Evolutionary conservation across 352 stramenopile species (phyloP), one percentile per base, ranked within the genome.

Genomic region (Thalassiosira livingstoniorum): DNA sequence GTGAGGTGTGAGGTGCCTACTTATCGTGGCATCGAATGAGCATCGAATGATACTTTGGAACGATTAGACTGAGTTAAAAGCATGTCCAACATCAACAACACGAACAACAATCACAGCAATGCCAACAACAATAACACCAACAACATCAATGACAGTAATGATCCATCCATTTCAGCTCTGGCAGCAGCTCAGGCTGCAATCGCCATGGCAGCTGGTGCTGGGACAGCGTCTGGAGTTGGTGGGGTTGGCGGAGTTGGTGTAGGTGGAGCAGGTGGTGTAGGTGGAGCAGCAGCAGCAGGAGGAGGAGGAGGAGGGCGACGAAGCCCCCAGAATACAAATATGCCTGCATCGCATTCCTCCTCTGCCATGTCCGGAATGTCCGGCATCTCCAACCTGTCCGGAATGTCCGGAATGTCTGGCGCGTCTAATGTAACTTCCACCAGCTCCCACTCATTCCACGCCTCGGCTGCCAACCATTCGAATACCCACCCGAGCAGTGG

Each of bases 81-180:
- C n/a, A n/a, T n/a, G n/a, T n/a, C n/a, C n/a, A n/a, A n/a, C n/a
- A n/a, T n/a, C n/a, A n/a, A n/a, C n/a, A n/a, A n/a, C n/a, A n/a
- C n/a, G n/a, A n/a, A n/a, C n/a, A n/a, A n/a, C n/a, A n/a, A n/a
- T n/a, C n/a, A n/a, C n/a, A n/a, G 45, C 45, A 27, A 15, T 55
- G 18, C 53, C n/a, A 15, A 10, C 57, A 42, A 65, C 29, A 65
- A 65, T 34, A 66, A 51, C 23, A 63, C 3, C 7, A 63, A 39
- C 54, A 37, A 63, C 29, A 63, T 7, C 10, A 54, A 60, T 29
- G 35, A 31, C 23, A 43, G 32, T 53, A 31, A 23, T 42, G 1
- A 18, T 4, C 18, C 54, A 11, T 34, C 39, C 1, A 18, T 27
- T n/a, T 54, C 69, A 15, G 69, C 68, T 0, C n/a, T 63, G 34